Evolutionary conservation across 2,329 filamentous ascomycete genomes (phyloP).

Genomic region (Hypoxylon sp.): DNA sequence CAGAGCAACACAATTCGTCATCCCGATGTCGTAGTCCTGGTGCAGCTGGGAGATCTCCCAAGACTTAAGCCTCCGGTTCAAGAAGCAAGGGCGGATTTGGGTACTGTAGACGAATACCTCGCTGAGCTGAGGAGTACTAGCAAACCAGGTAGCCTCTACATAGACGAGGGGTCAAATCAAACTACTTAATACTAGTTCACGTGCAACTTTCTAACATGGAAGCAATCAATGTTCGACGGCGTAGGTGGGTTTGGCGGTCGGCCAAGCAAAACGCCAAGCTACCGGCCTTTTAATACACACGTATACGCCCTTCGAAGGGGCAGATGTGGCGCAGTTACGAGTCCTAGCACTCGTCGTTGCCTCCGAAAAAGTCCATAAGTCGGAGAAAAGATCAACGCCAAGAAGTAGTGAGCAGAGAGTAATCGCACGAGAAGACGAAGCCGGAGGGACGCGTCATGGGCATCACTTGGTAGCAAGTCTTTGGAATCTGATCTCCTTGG

Average conservation of each 20-base stretch:
- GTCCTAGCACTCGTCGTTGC: conserved; percentile 5
- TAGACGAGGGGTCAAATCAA: conserved; percentile 7
- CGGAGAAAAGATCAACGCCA: background rate
- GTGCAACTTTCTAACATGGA: background rate
- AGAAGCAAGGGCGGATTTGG: conserved; percentile 9
- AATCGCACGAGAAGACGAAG: conserved; percentile 2
- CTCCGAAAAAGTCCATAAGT: background rate
- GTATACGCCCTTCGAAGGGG: background rate
- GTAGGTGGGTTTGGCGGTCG: background rate
- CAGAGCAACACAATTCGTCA: conserved; percentile 4
- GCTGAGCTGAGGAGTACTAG: conserved; percentile 1
- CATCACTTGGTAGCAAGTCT: conserved; percentile 2
- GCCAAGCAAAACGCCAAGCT: conserved; percentile 6
- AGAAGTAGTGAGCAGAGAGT: background rate
- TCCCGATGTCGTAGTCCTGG: conserved; percentile 10
- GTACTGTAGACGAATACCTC: conserved; percentile 15
- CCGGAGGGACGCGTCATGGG: conserved; percentile 25
- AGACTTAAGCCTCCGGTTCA: conserved; percentile 17
- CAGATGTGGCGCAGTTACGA: conserved; percentile 17
- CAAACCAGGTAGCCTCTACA: conserved; percentile 1
- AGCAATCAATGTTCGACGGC: background rate
- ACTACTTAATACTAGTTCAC: background rate
- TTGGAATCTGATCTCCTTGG: conserved; percentile 26
- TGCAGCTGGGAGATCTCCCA: conserved; percentile 4
- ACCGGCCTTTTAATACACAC: conserved; percentile 6